These are phyloP conservation scores for Ophiosphaerella narmari DNA, from an alignment of 2,329 filamentous ascomycete species.

Conservation along the genomic window DNA sequence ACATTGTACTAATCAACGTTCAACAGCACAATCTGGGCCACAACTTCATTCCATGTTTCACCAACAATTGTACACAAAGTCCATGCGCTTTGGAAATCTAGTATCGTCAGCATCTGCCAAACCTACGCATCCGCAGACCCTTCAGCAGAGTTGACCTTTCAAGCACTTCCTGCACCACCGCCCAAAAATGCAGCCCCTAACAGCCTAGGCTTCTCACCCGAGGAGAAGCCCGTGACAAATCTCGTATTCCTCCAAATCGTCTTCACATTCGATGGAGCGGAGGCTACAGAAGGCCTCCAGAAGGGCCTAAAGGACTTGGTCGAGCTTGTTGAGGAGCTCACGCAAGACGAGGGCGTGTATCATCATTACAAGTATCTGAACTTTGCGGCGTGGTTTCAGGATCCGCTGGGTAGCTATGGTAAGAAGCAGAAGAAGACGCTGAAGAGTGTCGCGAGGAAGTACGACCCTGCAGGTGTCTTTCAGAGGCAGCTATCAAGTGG, in stretches of 20 bases:
- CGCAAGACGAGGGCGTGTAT: constrained; percentile 20
- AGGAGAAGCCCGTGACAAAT: constrained; percentile 17
- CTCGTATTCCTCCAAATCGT: constrained; percentile 26
- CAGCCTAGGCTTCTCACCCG: constrained; percentile 22
- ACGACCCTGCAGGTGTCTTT: constrained; percentile 40
- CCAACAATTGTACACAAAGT: constrained; percentile 23
- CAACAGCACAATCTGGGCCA: constrained; percentile 29
- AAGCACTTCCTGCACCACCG: constrained; percentile 23
- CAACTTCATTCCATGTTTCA: constrained; percentile 26
- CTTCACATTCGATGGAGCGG: constrained; percentile 24
- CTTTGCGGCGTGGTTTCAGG: constrained; percentile 43
- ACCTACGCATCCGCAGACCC: constrained; percentile 19
- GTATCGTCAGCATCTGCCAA: constrained; percentile 16
- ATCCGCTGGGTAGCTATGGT: constrained; percentile 25
- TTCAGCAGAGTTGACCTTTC: constrained; percentile 24
- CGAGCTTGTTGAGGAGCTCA: constrained; percentile 20
- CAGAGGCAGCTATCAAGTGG: constrained; percentile 38
- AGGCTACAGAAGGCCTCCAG: constrained; percentile 16
- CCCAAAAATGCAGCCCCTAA: constrained; percentile 17
- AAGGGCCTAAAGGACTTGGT: constrained; percentile 23
- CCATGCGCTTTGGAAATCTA: constrained; percentile 21
- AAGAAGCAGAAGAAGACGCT: background rate
- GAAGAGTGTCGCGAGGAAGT: constrained; percentile 23
- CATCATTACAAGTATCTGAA: constrained; percentile 34
- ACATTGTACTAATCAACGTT: background rate